Conservation (phyloP, 345 rosid species). For the Syzygium aqueum region DNA sequence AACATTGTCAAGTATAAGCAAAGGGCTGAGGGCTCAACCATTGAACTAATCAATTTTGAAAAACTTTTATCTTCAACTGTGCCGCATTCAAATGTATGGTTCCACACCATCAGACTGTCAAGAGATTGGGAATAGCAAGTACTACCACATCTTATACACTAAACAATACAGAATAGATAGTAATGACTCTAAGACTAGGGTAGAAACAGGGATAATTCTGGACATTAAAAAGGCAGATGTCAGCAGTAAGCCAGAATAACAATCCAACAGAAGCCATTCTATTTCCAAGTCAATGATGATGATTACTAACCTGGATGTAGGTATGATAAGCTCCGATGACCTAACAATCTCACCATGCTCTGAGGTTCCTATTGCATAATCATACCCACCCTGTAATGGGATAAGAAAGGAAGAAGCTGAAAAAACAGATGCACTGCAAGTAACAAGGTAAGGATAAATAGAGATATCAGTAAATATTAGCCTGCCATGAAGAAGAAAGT, state of each 20-base stretch:
- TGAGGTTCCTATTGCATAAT: constrained; percentile 85
- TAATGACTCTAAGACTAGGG: not conserved
- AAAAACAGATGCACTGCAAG: not conserved
- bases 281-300: not conserved
- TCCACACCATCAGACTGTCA: not conserved
- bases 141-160: not conserved
- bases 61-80: not conserved
- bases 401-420: constrained; percentile 3
- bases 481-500: not conserved
- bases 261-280: not conserved
- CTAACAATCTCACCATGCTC: constrained; percentile 74
- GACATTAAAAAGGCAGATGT: not conserved
- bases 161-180: not conserved
- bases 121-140: not conserved
- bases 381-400: constrained; percentile 76
- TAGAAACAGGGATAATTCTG: not conserved
- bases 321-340: constrained; percentile 63
- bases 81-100: not conserved
- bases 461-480: not conserved
- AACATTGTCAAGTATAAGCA: not conserved
- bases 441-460: not conserved
- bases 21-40: not conserved
- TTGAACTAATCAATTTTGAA: not conserved
- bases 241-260: not conserved
- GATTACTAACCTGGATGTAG: constrained; percentile 50